Percentiles rank a stretch among this genome's conserved stretches.
phyloP scores from a whole-genome alignment of 2,329 filamentous ascomycete genomes.

The Phyllosticta capitalensis region DNA sequence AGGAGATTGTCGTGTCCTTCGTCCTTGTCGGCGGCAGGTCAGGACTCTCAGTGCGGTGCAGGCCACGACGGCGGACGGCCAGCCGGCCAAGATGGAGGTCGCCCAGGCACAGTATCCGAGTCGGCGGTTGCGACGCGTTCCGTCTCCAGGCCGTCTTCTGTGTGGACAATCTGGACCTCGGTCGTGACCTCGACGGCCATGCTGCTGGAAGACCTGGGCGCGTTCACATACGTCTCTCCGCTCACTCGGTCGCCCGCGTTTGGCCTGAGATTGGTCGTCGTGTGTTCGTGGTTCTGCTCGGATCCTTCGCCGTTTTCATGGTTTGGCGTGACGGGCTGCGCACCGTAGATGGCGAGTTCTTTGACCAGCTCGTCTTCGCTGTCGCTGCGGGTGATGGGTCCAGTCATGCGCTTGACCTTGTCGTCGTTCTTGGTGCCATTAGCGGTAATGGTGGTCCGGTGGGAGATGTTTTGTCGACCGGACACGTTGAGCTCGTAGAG shows the following conservation, averaged over 20 bases:
- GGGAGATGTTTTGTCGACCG: not conserved
- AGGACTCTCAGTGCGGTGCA: not conserved
- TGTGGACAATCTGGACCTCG: slow-evolving; percentile 2
- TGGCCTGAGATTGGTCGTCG: not conserved
- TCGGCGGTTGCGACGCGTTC: not conserved
- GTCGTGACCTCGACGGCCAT: slow-evolving; percentile 5
- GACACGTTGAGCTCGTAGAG: slow-evolving; percentile 3
- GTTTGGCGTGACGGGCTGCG: not conserved
- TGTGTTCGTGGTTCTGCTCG: not conserved
- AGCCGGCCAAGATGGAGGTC: not conserved
- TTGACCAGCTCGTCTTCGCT: slow-evolving; percentile 11
- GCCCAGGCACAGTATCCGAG: not conserved
- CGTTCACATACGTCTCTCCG: not conserved
- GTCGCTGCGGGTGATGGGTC: slow-evolving; percentile 3
- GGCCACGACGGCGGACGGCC: not conserved
- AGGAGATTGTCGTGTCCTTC: not conserved
- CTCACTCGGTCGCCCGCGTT: not conserved
- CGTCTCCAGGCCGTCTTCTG: not conserved
- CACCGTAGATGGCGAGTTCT: not conserved
- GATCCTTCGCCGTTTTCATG: not conserved
- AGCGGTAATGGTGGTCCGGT: slow-evolving; percentile 1
- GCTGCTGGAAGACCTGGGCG: not conserved
- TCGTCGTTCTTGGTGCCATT: not conserved
- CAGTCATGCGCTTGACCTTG: not conserved
- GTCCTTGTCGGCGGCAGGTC: not conserved